These are phyloP conservation scores for Puccinia horiana DNA, from an alignment of 1,284 basidiomycete species.

Conservation along the genomic window DNA sequence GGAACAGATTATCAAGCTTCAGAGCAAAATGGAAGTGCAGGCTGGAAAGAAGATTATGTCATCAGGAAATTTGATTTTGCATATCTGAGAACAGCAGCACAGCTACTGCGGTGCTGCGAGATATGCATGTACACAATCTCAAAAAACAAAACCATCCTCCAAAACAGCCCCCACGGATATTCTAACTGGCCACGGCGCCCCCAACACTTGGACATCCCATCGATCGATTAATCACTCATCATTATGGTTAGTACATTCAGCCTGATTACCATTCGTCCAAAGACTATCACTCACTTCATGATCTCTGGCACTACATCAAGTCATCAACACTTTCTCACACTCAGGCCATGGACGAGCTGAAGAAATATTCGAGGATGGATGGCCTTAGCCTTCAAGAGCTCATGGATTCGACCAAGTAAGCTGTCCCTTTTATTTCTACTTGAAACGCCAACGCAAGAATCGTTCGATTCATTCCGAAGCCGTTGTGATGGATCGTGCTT, in stretches of 20 bases:
- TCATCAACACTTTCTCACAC: constrained; percentile 22
- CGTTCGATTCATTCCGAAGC: neutral
- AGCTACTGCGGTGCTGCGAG: neutral
- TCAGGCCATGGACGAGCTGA: constrained; percentile 41
- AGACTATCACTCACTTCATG: neutral
- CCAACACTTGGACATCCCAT: neutral
- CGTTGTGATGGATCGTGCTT: neutral
- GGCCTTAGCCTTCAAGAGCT: constrained; percentile 83
- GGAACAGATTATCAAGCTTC: too few relatives aligned
- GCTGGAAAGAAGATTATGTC: neutral
- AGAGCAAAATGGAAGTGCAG: too few relatives aligned
- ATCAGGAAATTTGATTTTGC: neutral
- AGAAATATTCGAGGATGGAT: constrained; percentile 74
- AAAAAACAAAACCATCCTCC: neutral
- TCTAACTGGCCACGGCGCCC: neutral
- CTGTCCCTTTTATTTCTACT: neutral
- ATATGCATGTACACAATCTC: neutral
- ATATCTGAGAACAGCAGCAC: neutral
- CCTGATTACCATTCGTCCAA: neutral
- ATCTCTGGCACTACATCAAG: neutral
- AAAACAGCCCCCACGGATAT: neutral
- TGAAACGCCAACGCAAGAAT: neutral
- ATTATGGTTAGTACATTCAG: neutral
- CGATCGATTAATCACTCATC: neutral
- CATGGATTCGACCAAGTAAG: constrained; percentile 79